Percentiles rank a stretch among this genome's conserved stretches.
phyloP scores from a whole-genome alignment of 257 asterid species.

The Solanum virginianum region DNA sequence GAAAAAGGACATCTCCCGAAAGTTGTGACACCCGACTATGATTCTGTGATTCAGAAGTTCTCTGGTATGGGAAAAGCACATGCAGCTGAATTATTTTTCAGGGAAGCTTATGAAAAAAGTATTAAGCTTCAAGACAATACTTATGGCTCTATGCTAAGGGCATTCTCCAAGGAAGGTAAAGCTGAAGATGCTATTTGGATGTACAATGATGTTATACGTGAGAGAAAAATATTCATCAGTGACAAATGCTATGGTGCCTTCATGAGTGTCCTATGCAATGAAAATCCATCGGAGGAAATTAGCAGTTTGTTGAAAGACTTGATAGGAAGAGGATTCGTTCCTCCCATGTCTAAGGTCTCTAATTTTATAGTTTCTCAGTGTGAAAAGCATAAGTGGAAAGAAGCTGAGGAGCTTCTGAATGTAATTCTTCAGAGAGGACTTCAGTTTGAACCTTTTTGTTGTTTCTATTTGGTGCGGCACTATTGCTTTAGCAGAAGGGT shows the following conservation, averaged over 20 bases:
- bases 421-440: constrained; percentile 27
- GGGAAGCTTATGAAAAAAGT: constrained; percentile 24
- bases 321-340: constrained; percentile 21
- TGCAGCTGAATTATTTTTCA: constrained; percentile 46
- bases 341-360: constrained; percentile 25
- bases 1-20: constrained; percentile 27
- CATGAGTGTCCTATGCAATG: constrained; percentile 37
- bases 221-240: constrained; percentile 13
- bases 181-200: constrained; percentile 37
- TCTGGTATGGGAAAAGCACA: constrained; percentile 33
- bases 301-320: constrained; percentile 39
- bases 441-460: constrained; percentile 35
- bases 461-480: constrained; percentile 36
- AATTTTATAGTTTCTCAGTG: constrained; percentile 28
- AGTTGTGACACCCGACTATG: constrained; percentile 9
- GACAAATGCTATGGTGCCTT: constrained; percentile 35
- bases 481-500: constrained; percentile 35
- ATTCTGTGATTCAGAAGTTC: constrained; percentile 38
- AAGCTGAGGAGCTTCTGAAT: constrained; percentile 46
- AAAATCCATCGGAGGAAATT: constrained; percentile 35
- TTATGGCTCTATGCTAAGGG: constrained; percentile 41
- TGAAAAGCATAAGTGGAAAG: constrained; percentile 35
- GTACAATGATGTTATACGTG: constrained; percentile 10
- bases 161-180: constrained; percentile 37
- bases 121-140: constrained; percentile 28